Percentiles rank a stretch among this genome's conserved stretches.
phyloP scores from a whole-genome alignment of 345 rosid genomes.

The Salix koriyanagi region DNA sequence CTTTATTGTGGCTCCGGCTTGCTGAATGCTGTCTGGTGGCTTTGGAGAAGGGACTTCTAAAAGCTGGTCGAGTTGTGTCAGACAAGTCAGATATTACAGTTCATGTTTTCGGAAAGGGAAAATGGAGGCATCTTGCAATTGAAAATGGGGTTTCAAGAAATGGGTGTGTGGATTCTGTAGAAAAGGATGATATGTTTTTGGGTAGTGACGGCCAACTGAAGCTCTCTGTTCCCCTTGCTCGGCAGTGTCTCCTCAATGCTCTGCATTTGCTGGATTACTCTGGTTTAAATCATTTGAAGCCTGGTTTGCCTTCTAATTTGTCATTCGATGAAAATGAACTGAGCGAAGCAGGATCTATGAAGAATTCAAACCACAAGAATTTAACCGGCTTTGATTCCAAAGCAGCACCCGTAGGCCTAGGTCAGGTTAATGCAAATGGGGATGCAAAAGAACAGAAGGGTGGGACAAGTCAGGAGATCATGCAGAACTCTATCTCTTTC shows the following conservation, averaged over 20 bases:
- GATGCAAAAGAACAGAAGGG: conserved; percentile 75
- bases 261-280: conserved; percentile 56
- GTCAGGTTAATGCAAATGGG: conserved; percentile 55
- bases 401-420: conserved; percentile 38
- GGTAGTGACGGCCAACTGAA: conserved; percentile 49
- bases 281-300: conserved; percentile 37
- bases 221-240: conserved; percentile 76
- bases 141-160: conserved; percentile 47
- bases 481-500: conserved; percentile 55
- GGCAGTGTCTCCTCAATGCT: conserved; percentile 74
- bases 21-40: conserved; percentile 97
- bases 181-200: conserved; percentile 28
- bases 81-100: conserved; percentile 55
- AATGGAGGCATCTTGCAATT: conserved; percentile 74
- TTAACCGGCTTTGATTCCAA: conserved; percentile 37
- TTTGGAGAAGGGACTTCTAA: conserved; percentile 63
- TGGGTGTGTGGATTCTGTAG: conserved; percentile 35
- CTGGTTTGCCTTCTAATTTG: conserved; percentile 33
- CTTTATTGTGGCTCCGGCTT: conserved; percentile 88
- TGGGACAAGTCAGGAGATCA: conserved; percentile 57
- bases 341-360: conserved; percentile 34
- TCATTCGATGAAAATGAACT: conserved; percentile 47
- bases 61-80: conserved; percentile 28
- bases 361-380: conserved; percentile 38
- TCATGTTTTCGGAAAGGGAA: conserved; percentile 82